Conservation (phyloP, 2,329 filamentous ascomycete genomes). For the Scytalidium sp. region DNA sequence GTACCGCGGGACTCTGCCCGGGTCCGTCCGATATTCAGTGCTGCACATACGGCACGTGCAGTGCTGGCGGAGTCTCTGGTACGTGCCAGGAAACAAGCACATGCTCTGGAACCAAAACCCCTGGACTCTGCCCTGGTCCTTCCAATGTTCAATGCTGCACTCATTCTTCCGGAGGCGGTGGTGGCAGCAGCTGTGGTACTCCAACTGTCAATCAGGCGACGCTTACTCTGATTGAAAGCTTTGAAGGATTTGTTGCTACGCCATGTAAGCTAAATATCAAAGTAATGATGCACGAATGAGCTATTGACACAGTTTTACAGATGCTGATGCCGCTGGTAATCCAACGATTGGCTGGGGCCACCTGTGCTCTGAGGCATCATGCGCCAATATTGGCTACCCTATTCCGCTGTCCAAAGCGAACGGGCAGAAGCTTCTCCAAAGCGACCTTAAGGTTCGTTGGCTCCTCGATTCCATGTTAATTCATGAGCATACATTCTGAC, state of each 20-base stretch:
- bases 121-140: slow-evolving; percentile 15
- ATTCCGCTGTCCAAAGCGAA: slow-evolving; percentile 41
- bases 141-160: slow-evolving; percentile 16
- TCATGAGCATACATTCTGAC: neutral
- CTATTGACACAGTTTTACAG: slow-evolving; percentile 5
- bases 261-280: neutral
- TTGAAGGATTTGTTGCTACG: slow-evolving; percentile 30
- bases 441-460: slow-evolving; percentile 33
- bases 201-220: slow-evolving; percentile 31
- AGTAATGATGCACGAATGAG: too few relatives aligned
- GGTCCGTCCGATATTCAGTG: slow-evolving; percentile 15
- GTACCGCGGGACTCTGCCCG: slow-evolving; percentile 13
- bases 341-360: slow-evolving; percentile 51
- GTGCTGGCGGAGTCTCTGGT: slow-evolving; percentile 9
- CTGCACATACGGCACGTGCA: slow-evolving; percentile 13
- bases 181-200: slow-evolving; percentile 35
- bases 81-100: slow-evolving; percentile 11
- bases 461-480: neutral
- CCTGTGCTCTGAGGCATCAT: slow-evolving; percentile 38
- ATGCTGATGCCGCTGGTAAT: slow-evolving; percentile 40
- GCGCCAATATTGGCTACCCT: slow-evolving; percentile 41
- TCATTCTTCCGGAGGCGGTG: neutral
- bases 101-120: slow-evolving; percentile 9
- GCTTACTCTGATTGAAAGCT: slow-evolving; percentile 33
- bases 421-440: slow-evolving; percentile 37